Conservation (phyloP, 176 grass and related monocot species). For the Oryza meridionalis region DNA sequence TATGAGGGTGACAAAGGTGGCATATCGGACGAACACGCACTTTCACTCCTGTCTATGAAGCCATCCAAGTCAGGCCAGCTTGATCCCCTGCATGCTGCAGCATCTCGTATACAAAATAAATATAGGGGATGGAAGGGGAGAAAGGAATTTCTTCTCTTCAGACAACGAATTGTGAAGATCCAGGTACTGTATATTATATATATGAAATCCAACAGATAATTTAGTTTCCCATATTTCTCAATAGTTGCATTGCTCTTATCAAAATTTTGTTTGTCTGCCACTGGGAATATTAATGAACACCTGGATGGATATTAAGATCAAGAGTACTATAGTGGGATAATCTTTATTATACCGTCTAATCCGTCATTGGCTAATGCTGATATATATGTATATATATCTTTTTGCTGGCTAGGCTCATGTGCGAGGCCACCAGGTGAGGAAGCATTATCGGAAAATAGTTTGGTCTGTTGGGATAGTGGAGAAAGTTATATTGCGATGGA, state of each 20-base stretch:
- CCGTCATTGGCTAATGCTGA: neutral
- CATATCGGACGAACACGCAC: constrained; percentile 56
- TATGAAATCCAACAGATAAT: constrained; percentile 1
- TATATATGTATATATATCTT: neutral
- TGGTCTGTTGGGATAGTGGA: constrained; percentile 80
- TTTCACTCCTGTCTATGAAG: constrained; percentile 63
- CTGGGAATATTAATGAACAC: constrained; percentile 27
- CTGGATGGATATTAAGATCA: neutral
- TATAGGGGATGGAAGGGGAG: constrained; percentile 86
- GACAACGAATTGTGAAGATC: constrained; percentile 74
- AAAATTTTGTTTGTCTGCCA: neutral
- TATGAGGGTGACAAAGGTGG: constrained; percentile 55
- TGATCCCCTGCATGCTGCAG: constrained; percentile 69
- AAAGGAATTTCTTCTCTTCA: constrained; percentile 69
- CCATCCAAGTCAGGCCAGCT: constrained; percentile 46
- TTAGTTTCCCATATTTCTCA: neutral
- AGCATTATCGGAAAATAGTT: constrained; percentile 78
- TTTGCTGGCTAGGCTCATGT: constrained; percentile 72
- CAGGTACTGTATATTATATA: constrained; percentile 55
- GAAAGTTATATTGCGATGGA: constrained; percentile 79
- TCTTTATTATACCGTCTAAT: neutral
- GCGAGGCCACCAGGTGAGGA: constrained; percentile 73
- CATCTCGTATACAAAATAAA: constrained; percentile 79
- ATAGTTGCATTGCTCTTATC: constrained; percentile 11
- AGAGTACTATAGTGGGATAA: neutral